Evolutionary conservation across 441 rosid genomes (phyloP).

Genomic region (Mallotus repandus): DNA sequence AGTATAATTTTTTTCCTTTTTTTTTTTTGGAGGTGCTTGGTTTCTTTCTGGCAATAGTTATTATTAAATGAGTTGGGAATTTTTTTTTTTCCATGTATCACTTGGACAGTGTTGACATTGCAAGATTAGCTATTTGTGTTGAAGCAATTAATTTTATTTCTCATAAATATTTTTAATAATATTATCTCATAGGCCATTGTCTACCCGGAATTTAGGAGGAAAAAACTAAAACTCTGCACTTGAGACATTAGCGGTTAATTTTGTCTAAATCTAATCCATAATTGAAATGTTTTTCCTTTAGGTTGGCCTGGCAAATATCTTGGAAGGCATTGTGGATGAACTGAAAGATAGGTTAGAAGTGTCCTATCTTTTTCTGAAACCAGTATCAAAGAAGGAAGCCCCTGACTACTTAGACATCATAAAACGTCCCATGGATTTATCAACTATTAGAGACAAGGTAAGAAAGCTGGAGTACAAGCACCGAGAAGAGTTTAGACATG

Average conservation of each 20-base stretch:
- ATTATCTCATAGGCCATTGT: too few species aligned
- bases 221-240: too few species aligned
- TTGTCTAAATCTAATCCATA: background rate
- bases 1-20: background rate
- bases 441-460: constrained; percentile 81
- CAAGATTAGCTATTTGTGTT: too few species aligned
- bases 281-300: constrained; percentile 25
- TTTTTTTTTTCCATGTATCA: background rate
- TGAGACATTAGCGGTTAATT: too few species aligned
- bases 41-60: background rate
- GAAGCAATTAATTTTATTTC: too few species aligned
- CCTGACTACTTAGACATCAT: constrained; percentile 78
- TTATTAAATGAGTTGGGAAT: background rate
- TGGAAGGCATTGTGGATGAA: constrained; percentile 74
- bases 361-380: constrained; percentile 86
- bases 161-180: too few species aligned
- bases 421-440: constrained; percentile 85
- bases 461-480: constrained; percentile 82
- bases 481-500: constrained; percentile 79
- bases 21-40: too few species aligned
- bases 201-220: too few species aligned
- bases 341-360: constrained; percentile 58
- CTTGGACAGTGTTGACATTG: too few species aligned
- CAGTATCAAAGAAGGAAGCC: constrained; percentile 90
- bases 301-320: constrained; percentile 88